Percentiles rank a stretch among this genome's conserved stretches.
Evolutionary conservation across 139 green algal species (phyloP).

Genomic region (Diplosphaera chodatii): DNA sequence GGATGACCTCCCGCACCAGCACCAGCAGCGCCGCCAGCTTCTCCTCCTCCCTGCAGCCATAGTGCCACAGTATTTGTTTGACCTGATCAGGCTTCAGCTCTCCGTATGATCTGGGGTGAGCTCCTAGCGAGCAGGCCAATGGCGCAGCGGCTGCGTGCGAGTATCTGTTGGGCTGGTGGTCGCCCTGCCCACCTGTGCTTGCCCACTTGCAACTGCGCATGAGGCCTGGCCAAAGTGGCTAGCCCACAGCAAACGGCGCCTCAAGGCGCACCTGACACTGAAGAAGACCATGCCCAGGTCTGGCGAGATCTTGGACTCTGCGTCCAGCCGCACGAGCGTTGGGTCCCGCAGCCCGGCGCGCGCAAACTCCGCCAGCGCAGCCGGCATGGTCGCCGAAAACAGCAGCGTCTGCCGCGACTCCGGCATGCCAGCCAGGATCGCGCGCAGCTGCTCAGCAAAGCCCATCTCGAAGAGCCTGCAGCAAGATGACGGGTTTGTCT

Average conservation of each 20-base stretch:
- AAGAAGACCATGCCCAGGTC: constrained; percentile 82
- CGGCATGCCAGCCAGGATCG: constrained; percentile 64
- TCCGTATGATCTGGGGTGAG: too few species aligned
- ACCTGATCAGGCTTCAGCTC: too few species aligned
- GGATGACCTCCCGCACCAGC: constrained; percentile 75
- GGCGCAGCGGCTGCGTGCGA: too few species aligned
- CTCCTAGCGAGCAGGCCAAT: too few species aligned
- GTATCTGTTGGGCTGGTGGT: too few species aligned
- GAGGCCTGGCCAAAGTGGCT: too few species aligned
- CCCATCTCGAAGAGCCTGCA: constrained; percentile 93
- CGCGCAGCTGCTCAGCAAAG: constrained; percentile 80
- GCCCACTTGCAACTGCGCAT: too few species aligned
- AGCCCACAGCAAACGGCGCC: too few species aligned
- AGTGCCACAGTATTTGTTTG: too few species aligned
- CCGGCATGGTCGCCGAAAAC: constrained; percentile 92
- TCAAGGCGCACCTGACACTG: constrained; percentile 51
- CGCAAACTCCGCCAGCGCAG: constrained; percentile 90
- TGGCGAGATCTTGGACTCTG: constrained; percentile 79
- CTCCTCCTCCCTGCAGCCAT: constrained; percentile 66
- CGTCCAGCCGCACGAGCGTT: constrained; percentile 88
- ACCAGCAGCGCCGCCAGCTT: constrained; percentile 86
- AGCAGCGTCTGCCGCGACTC: constrained; percentile 85
- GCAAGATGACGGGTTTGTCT: too few species aligned
- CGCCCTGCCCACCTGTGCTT: too few species aligned
- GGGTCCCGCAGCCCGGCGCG: constrained; percentile 72